Conservation (phyloP, 2,329 filamentous ascomycete species). For the Sarocladiaceae sp. region DNA sequence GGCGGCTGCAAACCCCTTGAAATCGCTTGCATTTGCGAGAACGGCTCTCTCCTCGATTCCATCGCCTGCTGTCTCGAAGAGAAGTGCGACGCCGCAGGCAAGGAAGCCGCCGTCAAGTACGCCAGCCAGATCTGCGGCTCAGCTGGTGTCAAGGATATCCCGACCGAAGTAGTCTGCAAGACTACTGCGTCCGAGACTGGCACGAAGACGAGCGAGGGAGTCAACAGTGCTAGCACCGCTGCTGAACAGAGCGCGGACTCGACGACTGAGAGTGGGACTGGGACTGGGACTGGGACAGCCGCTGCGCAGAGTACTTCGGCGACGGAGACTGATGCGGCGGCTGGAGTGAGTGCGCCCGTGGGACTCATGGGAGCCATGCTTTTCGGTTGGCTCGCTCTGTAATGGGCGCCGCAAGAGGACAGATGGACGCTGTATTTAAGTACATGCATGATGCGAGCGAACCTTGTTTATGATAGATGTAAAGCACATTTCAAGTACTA, state of each 20-base stretch:
- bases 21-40: constrained; percentile 37
- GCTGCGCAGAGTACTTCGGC: constrained; percentile 5
- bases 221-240: background rate
- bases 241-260: background rate
- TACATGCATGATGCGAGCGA: no score
- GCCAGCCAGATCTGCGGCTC: constrained; percentile 34
- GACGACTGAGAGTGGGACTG: background rate
- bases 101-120: constrained; percentile 29
- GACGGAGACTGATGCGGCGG: constrained; percentile 10
- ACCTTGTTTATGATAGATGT: no score
- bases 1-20: constrained; percentile 34
- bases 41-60: constrained; percentile 31
- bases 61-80: constrained; percentile 38
- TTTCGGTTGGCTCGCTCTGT: background rate
- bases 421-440: no score
- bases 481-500: no score
- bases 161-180: constrained; percentile 32
- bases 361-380: constrained; percentile 9
- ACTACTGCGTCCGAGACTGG: constrained; percentile 2
- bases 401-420: no score
- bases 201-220: constrained; percentile 5
- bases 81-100: constrained; percentile 27
- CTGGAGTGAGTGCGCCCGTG: constrained; percentile 3
- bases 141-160: constrained; percentile 27
- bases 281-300: background rate